Conservation (phyloP, 192 early-diverging fungal species). For the Umbelopsis sp. region DNA sequence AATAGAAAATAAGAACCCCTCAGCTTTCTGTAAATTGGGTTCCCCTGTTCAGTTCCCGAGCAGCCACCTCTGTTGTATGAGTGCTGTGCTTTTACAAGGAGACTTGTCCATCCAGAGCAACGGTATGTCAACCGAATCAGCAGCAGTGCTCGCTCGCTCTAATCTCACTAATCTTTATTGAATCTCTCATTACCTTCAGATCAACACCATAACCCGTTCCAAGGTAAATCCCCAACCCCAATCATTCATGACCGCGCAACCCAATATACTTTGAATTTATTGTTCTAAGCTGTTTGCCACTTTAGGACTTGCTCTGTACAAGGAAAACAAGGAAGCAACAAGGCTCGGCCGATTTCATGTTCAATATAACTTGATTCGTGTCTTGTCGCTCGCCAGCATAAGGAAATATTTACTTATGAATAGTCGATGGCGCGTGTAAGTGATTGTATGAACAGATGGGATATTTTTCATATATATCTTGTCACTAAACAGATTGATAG, state of each 20-base stretch:
- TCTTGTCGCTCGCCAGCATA: not conserved
- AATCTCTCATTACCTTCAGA: not conserved
- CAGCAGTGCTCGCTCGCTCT: not conserved
- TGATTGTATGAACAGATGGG: not conserved
- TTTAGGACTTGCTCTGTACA: not conserved
- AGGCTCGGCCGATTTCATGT: not conserved
- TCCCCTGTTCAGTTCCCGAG: slow-evolving; percentile 10
- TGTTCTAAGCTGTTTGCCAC: not conserved
- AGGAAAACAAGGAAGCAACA: not conserved
- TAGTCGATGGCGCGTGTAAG: slow-evolving; percentile 9
- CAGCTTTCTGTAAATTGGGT: not conserved
- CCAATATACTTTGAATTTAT: not conserved
- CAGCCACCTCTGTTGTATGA: slow-evolving; percentile 10
- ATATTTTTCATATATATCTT: not conserved
- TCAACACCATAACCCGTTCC: not conserved
- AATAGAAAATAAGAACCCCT: not conserved
- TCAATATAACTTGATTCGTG: not conserved
- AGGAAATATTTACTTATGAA: slow-evolving; percentile 2
- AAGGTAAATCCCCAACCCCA: not conserved
- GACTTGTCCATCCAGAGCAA: not conserved
- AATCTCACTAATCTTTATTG: not conserved
- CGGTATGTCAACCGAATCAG: not conserved
- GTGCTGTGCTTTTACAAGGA: slow-evolving; percentile 6
- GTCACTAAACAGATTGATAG: not conserved
- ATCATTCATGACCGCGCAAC: not conserved